Conservation (phyloP, 2,329 filamentous ascomycete species). For the Phialocephala subalpina region DNA sequence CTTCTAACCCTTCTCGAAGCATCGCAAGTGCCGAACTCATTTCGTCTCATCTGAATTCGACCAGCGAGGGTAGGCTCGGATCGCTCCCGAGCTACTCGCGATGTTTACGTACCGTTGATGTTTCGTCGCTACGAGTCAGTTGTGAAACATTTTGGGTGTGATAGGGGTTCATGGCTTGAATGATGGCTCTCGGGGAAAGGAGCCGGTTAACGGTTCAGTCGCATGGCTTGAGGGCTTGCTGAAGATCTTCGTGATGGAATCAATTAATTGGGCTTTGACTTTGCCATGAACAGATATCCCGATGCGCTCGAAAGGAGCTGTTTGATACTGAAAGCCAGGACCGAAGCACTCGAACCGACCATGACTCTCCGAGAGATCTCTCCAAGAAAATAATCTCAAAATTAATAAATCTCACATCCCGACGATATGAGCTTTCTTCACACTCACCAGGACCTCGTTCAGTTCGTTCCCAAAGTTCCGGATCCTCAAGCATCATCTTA, state of each 20-base stretch:
- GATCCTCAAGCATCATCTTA: slow-evolving; percentile 1
- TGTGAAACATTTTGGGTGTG: slow-evolving; percentile 6
- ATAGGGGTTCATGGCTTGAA: slow-evolving; percentile 10
- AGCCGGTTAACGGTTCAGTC: background rate
- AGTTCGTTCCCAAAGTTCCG: background rate
- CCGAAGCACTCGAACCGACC: background rate
- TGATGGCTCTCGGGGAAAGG: background rate
- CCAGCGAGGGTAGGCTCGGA: no score
- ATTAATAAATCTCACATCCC: background rate
- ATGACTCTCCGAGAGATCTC: background rate
- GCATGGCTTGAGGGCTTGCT: background rate
- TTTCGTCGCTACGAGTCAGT: slow-evolving; percentile 2
- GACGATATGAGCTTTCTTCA: background rate
- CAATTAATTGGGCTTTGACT: background rate
- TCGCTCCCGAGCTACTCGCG: background rate
- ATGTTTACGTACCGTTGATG: slow-evolving; percentile 4
- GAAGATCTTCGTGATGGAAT: background rate
- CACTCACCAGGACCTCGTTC: background rate
- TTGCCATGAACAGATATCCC: background rate
- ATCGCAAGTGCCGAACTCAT: background rate
- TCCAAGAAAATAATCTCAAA: background rate
- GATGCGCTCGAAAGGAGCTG: background rate
- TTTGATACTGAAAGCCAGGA: background rate
- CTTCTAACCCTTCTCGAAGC: slow-evolving; percentile 9
- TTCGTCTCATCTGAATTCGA: background rate